Evolutionary conservation across 257 asterid species (phyloP).

Genomic region (Solanum corneliomulleri): DNA sequence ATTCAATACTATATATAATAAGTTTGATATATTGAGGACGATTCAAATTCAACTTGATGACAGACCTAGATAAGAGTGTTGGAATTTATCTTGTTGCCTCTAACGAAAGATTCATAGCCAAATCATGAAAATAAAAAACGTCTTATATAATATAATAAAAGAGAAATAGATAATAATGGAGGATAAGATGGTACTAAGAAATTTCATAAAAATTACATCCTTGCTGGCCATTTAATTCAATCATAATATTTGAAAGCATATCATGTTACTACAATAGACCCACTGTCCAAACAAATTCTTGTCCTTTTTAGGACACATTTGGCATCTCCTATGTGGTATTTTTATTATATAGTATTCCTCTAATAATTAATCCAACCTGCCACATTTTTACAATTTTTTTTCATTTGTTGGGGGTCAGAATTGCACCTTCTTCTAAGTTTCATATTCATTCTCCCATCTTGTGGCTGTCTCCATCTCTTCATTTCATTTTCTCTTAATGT

Average conservation of each 20-base stretch:
- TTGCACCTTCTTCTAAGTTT: background rate
- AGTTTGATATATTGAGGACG: background rate
- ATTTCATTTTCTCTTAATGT: background rate
- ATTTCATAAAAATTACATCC: background rate
- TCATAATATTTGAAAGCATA: constrained; percentile 7
- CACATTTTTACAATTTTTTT: background rate
- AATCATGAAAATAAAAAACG: background rate
- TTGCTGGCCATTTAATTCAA: constrained; percentile 6
- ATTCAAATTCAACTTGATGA: background rate
- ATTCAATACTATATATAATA: background rate
- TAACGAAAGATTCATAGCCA: background rate
- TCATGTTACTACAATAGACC: constrained; percentile 17
- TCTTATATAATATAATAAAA: background rate
- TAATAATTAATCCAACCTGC: background rate
- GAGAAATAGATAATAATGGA: background rate
- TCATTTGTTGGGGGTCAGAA: background rate
- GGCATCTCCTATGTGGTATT: constrained; percentile 10
- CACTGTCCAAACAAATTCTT: constrained; percentile 7
- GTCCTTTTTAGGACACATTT: constrained; percentile 5
- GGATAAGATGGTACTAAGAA: background rate
- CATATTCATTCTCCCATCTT: background rate
- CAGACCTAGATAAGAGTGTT: background rate
- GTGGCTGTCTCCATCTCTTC: background rate
- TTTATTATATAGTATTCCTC: background rate
- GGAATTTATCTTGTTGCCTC: background rate